Evolutionary conservation across 176 grass and related monocot species (phyloP), one percentile per base, ranked within the genome.

Genomic region (Alopecurus myosuroides): DNA sequence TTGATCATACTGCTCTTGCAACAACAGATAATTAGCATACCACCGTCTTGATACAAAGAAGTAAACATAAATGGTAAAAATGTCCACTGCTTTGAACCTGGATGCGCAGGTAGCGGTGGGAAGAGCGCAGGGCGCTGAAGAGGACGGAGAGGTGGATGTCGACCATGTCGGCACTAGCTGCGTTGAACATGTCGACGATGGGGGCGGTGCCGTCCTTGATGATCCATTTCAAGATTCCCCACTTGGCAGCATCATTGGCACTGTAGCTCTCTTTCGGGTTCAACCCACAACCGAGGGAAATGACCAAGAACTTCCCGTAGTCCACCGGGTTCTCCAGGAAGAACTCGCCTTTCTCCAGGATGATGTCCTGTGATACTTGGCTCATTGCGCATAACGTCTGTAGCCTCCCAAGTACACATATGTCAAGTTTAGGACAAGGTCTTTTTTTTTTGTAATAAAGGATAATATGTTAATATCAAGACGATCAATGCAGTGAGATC

Each of bases 151-250:
- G 84, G 74, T 97, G 74, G 84, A 97, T 91, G 77, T 94, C 95
- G 4, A 97, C 95, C 92, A 97, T 88, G 69, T 97, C 92, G 12
- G 90, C 84, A 37, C 95, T 97, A 55, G 90, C 86, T 14, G 92
- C 48, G 41, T 84, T 91, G 71, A 91, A 95, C 72, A 95, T 63
- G 50, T 98, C 89, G 12, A 98, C 56, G 41, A 98, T 62, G 40
- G 92, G 95, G 3, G 87, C 85, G 1, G 63, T 82, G 50, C 79
- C 37, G 3, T 62, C 60, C 62, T 98, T 85, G 62, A 84, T 51
- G 67, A 98, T 83, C 95, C 95, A 98, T 5, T 74, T 83, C 61
- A 95, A 64, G 52, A 95, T 50, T n/a, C 95, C 92, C 95, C 95
- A 95, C 67, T 86, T 89, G 10, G 88, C 76, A 4, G 88, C 86